Evolutionary conservation across 1,284 basidiomycete species (phyloP).

Genomic region (Leccinum subfulvum): DNA sequence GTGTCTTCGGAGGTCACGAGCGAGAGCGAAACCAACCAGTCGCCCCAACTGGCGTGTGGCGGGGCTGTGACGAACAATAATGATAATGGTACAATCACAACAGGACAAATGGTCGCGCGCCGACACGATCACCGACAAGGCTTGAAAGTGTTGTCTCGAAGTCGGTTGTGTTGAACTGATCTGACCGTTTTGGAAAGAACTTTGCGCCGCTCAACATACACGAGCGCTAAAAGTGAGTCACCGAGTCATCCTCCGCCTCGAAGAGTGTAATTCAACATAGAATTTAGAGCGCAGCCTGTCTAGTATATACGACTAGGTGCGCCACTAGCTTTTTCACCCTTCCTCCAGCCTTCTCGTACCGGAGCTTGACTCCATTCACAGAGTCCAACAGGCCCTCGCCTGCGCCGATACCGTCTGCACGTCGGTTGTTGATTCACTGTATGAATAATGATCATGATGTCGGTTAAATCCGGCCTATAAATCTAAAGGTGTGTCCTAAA

Average conservation of each 20-base stretch:
- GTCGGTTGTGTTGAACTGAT: not conserved
- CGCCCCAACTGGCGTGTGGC: not conserved
- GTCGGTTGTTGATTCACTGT: no score
- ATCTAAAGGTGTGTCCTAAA: not conserved
- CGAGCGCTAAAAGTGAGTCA: no score
- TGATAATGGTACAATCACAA: not conserved
- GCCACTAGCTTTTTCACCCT: no score
- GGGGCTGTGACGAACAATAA: slow-evolving; percentile 2
- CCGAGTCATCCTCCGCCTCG: no score
- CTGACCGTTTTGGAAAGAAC: slow-evolving; percentile 14
- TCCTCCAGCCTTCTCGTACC: no score
- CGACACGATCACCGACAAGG: slow-evolving; percentile 1
- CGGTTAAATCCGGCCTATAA: not conserved
- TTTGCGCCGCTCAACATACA: not conserved
- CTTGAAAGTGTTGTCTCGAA: not conserved
- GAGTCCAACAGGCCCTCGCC: no score
- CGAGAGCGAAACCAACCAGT: not conserved
- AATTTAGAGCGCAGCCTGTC: no score
- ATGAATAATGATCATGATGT: no score
- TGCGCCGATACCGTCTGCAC: no score
- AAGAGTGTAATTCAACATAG: no score
- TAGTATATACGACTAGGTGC: no score
- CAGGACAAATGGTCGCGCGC: not conserved
- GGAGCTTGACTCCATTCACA: no score
- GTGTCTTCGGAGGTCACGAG: not conserved